phyloP scores from a whole-genome alignment of 768 basidiomycete species.

The Cytidiella melzeri region DNA sequence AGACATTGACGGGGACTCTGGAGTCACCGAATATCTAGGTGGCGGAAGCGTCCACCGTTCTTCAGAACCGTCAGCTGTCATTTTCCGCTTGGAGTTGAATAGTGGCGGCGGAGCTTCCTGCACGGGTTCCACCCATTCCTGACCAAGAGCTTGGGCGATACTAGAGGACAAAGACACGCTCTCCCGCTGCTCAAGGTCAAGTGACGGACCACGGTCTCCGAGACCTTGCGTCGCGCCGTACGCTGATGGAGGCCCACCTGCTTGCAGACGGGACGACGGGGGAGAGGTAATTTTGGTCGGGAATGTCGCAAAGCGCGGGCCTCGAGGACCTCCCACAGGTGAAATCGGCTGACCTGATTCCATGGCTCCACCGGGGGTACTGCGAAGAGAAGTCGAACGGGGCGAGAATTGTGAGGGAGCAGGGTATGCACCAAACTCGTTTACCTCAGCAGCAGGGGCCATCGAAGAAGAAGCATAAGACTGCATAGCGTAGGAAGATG shows the following conservation, averaged over 20 bases:
- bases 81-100: conserved; percentile 4
- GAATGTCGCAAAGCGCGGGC: conserved; percentile 63
- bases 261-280: conserved; percentile 19
- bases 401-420: conserved; percentile 6
- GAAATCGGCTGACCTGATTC: conserved; percentile 1
- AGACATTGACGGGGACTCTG: conserved; percentile 39
- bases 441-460: conserved; percentile 2
- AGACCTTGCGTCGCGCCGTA: conserved; percentile 12
- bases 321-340: conserved; percentile 15
- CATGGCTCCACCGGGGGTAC: background rate
- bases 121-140: conserved; percentile 6
- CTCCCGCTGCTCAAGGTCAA: conserved; percentile 16
- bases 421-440: conserved; percentile 21
- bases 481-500: background rate
- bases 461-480: background rate
- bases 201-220: conserved; percentile 26
- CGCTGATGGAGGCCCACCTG: conserved; percentile 6
- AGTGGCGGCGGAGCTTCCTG: background rate
- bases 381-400: conserved; percentile 13
- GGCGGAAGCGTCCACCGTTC: conserved; percentile 17
- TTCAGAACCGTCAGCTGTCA: background rate
- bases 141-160: conserved; percentile 32
- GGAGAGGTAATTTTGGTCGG: conserved; percentile 36
- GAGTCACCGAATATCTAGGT: conserved; percentile 29
- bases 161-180: conserved; percentile 31